Evolutionary conservation across 2,329 filamentous ascomycete species (phyloP).

Genomic region (Trichoderma lentiforme): DNA sequence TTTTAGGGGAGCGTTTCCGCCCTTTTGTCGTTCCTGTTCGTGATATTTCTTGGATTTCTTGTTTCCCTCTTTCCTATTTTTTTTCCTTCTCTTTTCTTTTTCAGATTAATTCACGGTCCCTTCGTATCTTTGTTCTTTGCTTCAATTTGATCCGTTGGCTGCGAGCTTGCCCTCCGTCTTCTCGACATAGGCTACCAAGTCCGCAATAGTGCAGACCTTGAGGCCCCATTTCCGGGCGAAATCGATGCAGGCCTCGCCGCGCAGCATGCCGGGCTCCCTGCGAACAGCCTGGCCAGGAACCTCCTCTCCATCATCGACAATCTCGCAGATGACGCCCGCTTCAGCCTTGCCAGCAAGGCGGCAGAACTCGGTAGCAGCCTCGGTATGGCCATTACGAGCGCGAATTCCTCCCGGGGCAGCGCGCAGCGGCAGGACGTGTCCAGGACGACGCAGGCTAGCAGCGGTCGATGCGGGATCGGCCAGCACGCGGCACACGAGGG

Average conservation of each 20-base stretch:
- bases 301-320: slow-evolving; percentile 81
- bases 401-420: slow-evolving; percentile 77
- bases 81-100: neutral
- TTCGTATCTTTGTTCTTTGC: neutral
- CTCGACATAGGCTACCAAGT: slow-evolving; percentile 76
- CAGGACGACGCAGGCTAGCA: slow-evolving; percentile 71
- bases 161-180: slow-evolving; percentile 63
- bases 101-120: neutral
- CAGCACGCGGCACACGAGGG: slow-evolving; percentile 74
- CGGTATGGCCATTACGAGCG: slow-evolving; percentile 80
- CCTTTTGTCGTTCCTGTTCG: neutral
- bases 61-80: neutral
- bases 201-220: slow-evolving; percentile 93
- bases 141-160: slow-evolving; percentile 32
- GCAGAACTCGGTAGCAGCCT: slow-evolving; percentile 90
- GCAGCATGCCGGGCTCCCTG: slow-evolving; percentile 78
- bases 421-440: slow-evolving; percentile 84
- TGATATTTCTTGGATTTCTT: neutral
- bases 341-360: slow-evolving; percentile 72
- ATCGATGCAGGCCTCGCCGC: slow-evolving; percentile 78
- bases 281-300: slow-evolving; percentile 65
- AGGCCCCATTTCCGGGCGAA: slow-evolving; percentile 89
- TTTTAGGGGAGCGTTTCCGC: neutral
- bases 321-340: slow-evolving; percentile 83
- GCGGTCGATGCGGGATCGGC: slow-evolving; percentile 61